Evolutionary conservation across 371 early-diverging fungal species (phyloP), one percentile per base, ranked within the genome.

Genomic region (Circinella minor): DNA sequence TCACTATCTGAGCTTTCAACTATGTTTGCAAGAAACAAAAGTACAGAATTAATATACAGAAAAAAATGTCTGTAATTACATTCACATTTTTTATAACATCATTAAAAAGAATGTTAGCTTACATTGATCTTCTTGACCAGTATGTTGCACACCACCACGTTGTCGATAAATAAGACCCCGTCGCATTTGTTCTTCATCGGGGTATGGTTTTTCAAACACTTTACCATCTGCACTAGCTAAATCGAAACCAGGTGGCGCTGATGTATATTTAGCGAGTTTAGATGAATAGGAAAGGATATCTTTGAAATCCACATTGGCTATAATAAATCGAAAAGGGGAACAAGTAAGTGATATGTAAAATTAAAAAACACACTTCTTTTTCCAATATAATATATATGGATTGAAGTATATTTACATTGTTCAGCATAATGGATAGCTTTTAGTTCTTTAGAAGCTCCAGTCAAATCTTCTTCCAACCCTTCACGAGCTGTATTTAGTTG

Each of bases 171-270:
- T 64, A 20, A 78, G 37, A 1, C 85, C 83, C 59, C 81, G 61
- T 9, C 82, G 76, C 82, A 85, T 85, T 17, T 80, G 74, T 51
- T 85, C 82, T 69, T 85, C 85, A 71, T 85, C 85, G 3, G 85
- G 85, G 65, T 85, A 85, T 15, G 85, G 85, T 39, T 85, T 85
- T 49, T 85, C 82, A 67, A 85, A 85, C 13, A 80, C 74, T 54
- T 78, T 78, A 36, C 74, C 61, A 64, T 85, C 80, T 37, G 70
- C 75, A 63, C 74, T 79, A 68, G 73, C 65, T 36, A 71, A 36
- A 49, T 82, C 82, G 65, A 85, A 85, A 14, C 57, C 57, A 27
- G 57, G 57, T 17, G 57, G 57, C 3, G 57, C 57, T 7, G 57
- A 57, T 57, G 57, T 65, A 37, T 65, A 65, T 65, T 65, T 65